A percentile compares a stretch with the other conserved stretches of the same genome.
phyloP scores from a whole-genome alignment of 2,329 filamentous ascomycete species.

The Aspergillus pseudoterreus region DNA sequence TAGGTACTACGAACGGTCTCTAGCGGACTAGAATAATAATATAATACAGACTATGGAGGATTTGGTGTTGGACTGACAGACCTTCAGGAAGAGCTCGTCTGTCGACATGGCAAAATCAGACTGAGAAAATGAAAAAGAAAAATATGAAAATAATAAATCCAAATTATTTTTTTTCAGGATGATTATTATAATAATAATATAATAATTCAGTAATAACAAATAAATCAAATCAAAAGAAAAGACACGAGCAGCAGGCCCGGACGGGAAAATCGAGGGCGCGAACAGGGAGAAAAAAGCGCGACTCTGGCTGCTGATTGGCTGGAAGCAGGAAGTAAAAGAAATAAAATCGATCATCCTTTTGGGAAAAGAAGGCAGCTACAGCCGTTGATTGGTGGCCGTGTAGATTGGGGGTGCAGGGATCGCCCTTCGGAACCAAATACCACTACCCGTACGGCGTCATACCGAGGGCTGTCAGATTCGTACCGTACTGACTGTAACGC shows the following conservation, averaged over 20 bases:
- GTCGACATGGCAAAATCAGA: neutral
- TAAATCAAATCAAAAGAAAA: neutral
- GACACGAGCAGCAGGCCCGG: slow-evolving; percentile 1
- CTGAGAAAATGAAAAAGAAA: neutral
- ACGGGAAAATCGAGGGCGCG: slow-evolving; percentile 14
- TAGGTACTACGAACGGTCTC: too few relatives aligned
- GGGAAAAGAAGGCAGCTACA: slow-evolving; percentile 21
- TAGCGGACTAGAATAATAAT: too few relatives aligned
- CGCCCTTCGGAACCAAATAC: slow-evolving; percentile 15
- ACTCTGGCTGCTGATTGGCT: slow-evolving; percentile 17
- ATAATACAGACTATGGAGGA: slow-evolving; percentile 1
- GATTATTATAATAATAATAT: neutral
- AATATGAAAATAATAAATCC: neutral
- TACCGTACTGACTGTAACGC: slow-evolving; percentile 9
- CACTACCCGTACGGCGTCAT: slow-evolving; percentile 12
- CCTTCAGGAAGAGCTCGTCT: neutral
- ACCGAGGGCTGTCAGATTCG: slow-evolving; percentile 10
- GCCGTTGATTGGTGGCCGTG: slow-evolving; percentile 25
- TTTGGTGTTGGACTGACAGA: slow-evolving; percentile 8
- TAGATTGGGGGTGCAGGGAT: slow-evolving; percentile 30
- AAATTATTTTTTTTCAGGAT: neutral
- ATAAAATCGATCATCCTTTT: slow-evolving; percentile 4
- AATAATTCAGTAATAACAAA: neutral
- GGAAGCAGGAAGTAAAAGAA: slow-evolving; percentile 11
- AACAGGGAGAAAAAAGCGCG: slow-evolving; percentile 13